Evolutionary conservation across 371 early-diverging fungal genomes (phyloP).

Genomic region (Rhizopus stolonifer): DNA sequence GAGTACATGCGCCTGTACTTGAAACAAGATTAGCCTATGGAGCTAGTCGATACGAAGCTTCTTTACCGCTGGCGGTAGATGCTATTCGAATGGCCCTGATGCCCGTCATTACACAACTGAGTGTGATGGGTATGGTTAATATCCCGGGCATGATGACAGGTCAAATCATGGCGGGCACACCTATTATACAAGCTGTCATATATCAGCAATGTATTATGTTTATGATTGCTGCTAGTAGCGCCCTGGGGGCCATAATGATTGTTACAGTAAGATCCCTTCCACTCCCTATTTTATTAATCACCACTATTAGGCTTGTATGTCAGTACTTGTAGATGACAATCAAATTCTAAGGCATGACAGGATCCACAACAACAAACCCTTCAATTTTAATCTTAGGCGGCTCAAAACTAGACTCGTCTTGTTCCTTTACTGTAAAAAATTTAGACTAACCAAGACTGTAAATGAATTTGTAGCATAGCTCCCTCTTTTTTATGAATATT

Average conservation of each 20-base stretch:
- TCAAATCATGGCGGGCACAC: conserved; percentile 81
- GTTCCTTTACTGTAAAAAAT: too few species aligned
- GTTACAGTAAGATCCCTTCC: conserved; percentile 57
- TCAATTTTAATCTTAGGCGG: too few species aligned
- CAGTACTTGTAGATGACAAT: conserved; percentile 56
- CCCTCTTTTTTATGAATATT: too few species aligned
- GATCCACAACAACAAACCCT: conserved; percentile 29
- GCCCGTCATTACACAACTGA: conserved; percentile 83
- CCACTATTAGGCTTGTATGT: conserved; percentile 48
- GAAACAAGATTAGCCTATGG: too few species aligned
- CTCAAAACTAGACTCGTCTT: too few species aligned
- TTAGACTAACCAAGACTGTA: too few species aligned
- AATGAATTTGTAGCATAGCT: too few species aligned
- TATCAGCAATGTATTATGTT: conserved; percentile 81
- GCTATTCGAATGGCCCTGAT: conserved; percentile 73
- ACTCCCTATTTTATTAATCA: too few species aligned
- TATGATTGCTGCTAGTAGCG: conserved; percentile 67
- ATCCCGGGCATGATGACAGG: conserved; percentile 92
- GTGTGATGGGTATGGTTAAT: conserved; percentile 79
- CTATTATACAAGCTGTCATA: conserved; percentile 71
- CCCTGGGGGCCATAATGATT: conserved; percentile 61
- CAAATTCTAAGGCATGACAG: conserved; percentile 59
- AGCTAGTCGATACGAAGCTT: conserved; percentile 82
- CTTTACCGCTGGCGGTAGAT: conserved; percentile 67
- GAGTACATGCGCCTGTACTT: too few species aligned